These are phyloP conservation scores for Danielia oregonensis DNA, from an alignment of 805 yeast species.

Conservation along the genomic window DNA sequence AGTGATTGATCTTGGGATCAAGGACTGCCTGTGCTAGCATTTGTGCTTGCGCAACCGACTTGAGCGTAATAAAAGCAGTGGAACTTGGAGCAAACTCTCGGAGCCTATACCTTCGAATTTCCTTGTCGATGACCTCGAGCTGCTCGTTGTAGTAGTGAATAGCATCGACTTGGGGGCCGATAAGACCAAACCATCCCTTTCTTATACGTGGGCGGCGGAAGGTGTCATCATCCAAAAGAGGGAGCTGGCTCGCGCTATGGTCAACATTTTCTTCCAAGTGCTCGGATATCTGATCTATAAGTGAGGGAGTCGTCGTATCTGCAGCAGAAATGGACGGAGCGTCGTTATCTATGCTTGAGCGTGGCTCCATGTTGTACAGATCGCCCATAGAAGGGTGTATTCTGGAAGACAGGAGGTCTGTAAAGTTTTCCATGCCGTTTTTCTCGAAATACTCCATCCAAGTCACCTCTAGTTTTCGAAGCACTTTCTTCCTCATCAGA, in stretches of 20 bases:
- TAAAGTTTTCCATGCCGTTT: constrained; percentile 26
- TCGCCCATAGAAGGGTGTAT: constrained; percentile 29
- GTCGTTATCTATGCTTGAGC: too few relatives aligned
- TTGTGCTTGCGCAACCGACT: constrained; percentile 91
- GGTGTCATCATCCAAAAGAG: constrained; percentile 25
- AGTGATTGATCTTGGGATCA: constrained; percentile 81
- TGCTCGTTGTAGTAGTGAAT: constrained; percentile 71
- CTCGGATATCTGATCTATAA: constrained; percentile 27
- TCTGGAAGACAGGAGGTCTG: constrained; percentile 25
- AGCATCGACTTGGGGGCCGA: constrained; percentile 75
- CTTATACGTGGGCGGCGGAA: constrained; percentile 57
- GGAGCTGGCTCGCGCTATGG: constrained; percentile 13
- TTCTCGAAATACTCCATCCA: constrained; percentile 65
- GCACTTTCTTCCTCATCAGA: constrained; percentile 49
- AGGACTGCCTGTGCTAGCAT: constrained; percentile 94
- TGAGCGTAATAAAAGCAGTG: constrained; percentile 93
- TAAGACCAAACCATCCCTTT: constrained; percentile 56
- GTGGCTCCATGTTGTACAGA: constrained; percentile 18
- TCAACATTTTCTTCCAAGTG: constrained; percentile 15
- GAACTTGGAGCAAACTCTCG: constrained; percentile 79
- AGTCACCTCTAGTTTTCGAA: constrained; percentile 58
- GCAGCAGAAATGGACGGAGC: too few relatives aligned
- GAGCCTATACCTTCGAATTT: constrained; percentile 60
- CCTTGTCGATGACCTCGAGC: constrained; percentile 65
- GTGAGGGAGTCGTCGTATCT: constrained; percentile 5